Conservation (phyloP, 2,329 filamentous ascomycete genomes). For the Leptographium lundbergii region DNA sequence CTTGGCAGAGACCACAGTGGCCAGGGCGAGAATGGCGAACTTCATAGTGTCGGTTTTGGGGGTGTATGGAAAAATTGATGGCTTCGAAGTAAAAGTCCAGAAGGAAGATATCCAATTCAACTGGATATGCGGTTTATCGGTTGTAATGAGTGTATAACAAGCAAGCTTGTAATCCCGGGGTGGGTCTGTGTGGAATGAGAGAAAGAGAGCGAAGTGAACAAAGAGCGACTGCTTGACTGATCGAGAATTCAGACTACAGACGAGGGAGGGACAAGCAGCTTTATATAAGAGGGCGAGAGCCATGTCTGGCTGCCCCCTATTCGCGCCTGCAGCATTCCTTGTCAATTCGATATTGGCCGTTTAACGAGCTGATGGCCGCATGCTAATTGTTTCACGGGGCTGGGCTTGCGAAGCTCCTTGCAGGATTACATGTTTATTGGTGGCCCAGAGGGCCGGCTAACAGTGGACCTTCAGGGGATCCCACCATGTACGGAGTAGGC, state of each 20-base stretch:
- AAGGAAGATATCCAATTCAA: neutral
- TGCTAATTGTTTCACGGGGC: constrained; percentile 1
- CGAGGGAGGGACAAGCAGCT: neutral
- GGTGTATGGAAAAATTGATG: neutral
- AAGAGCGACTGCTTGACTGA: neutral
- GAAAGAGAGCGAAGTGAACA: neutral
- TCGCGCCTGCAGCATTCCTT: neutral
- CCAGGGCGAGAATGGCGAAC: neutral
- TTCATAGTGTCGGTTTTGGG: constrained; percentile 1
- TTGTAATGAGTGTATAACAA: neutral
- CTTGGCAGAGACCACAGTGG: constrained; percentile 1
- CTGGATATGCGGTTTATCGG: neutral
- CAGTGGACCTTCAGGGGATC: neutral
- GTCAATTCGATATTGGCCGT: neutral
- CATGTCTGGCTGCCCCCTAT: neutral
- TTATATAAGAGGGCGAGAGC: neutral
- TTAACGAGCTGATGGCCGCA: neutral
- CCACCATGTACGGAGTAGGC: neutral
- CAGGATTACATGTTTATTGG: neutral
- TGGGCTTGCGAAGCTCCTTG: neutral
- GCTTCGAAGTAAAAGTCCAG: neutral
- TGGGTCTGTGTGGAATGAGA: neutral
- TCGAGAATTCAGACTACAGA: neutral
- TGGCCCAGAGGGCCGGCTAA: neutral
- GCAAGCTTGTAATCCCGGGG: neutral